Evolutionary conservation across 139 green algal species (phyloP), one percentile per base, ranked within the genome.

Genomic region (Chlorella sp.): DNA sequence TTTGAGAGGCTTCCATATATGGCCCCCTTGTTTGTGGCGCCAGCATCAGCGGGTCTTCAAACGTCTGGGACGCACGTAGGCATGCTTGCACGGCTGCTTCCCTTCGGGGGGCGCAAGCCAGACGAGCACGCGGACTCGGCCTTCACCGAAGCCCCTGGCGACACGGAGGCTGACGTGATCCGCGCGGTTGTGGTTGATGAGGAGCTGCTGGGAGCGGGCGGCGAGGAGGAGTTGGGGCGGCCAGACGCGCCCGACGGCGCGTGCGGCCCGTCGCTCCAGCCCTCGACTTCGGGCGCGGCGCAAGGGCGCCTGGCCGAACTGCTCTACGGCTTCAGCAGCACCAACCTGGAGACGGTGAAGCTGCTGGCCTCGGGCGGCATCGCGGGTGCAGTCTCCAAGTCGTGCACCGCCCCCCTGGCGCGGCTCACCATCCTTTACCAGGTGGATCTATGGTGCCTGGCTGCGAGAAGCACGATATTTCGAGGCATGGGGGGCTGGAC

Each of bases 401-500:
- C 86, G 0, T 84, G 73, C 56, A 98, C 94, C 29, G 95, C 95
- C 1, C 95, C 95, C 2, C 82, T 98, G 6, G 93, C 93, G 2
- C 88, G 95, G 6, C 86, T 98, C 0, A 99, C 94, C 27, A 98
- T 98, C 55, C 82, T 98, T 0, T 98, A 97, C 72, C 95, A 98
- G 88, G 93, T 95, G 23, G n/a, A 53, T 27, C 3, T 55, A 42
- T 55, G 46, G 46, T 55, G 46, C 46, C 14, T 27, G 46, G 46
- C 14, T 17, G 17, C 14, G 46, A 27, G 14, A 17, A 27, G 46
- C 14, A 55, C 17, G 14, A 14, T 17, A 55, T 55, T 14, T 55
- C 46, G 48, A n/a, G 48, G 21, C 48, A 58, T 17, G 17, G 48
- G 21, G 17, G 17, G 48, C 17, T 58, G 17, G 48, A 58, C 17